These are phyloP conservation scores for Alternaria sp. DNA, from an alignment of 2,329 filamentous ascomycete species.

Conservation along the genomic window DNA sequence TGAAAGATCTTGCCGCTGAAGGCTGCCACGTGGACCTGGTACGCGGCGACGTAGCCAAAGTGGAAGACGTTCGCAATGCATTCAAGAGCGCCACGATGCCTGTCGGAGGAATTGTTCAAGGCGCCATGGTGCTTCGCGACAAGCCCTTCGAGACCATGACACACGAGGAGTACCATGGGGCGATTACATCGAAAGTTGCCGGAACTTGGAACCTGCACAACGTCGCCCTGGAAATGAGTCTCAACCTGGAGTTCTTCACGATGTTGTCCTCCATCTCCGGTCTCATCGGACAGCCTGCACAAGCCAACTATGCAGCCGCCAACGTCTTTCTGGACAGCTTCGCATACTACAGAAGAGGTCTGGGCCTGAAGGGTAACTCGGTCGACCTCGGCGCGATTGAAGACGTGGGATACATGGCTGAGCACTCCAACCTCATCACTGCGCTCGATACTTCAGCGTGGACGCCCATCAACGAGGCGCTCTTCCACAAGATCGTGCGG, in stretches of 20 bases:
- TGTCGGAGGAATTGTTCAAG: slow-evolving; percentile 14
- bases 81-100: background rate
- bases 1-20: slow-evolving; percentile 4
- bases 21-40: slow-evolving; percentile 17
- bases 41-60: slow-evolving; percentile 2
- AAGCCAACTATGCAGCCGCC: slow-evolving; percentile 32
- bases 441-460: background rate
- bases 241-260: slow-evolving; percentile 48
- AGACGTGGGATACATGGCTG: slow-evolving; percentile 34
- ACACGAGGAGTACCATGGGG: slow-evolving; percentile 12
- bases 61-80: slow-evolving; percentile 3
- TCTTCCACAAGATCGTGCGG: background rate
- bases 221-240: background rate
- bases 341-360: slow-evolving; percentile 23
- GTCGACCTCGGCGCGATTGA: slow-evolving; percentile 35
- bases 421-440: background rate
- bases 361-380: slow-evolving; percentile 27
- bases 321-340: slow-evolving; percentile 42
- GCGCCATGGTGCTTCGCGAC: slow-evolving; percentile 5
- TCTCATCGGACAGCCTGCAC: slow-evolving; percentile 28
- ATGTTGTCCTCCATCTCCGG: slow-evolving; percentile 40
- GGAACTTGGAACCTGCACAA: slow-evolving; percentile 37
- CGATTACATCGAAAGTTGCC: slow-evolving; percentile 17
- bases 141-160: slow-evolving; percentile 18
- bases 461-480: background rate